These are phyloP conservation scores for Populus hybrid DNA, from an alignment of 441 rosid genomes.

Conservation along the genomic window DNA sequence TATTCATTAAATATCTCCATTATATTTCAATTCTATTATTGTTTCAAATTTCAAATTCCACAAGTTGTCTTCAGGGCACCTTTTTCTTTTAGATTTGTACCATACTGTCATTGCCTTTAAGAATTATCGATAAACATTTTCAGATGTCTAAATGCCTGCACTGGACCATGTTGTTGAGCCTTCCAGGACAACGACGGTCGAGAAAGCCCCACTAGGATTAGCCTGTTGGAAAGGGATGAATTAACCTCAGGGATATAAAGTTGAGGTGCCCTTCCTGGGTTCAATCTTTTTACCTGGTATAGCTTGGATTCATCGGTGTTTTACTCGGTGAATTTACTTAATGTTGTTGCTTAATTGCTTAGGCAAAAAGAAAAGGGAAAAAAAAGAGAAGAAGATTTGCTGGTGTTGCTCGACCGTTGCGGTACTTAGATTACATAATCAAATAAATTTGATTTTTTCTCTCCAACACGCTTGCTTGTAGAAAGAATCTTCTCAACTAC, in stretches of 20 bases:
- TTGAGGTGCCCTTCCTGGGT: neutral
- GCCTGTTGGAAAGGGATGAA: neutral
- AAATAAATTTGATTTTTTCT: neutral
- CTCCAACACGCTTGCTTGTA: neutral
- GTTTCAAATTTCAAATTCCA: neutral
- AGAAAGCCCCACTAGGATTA: neutral
- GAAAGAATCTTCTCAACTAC: neutral
- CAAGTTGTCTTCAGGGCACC: neutral
- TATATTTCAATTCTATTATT: neutral
- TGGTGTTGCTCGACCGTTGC: neutral
- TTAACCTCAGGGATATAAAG: neutral
- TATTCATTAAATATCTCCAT: conserved; percentile 1
- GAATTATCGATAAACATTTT: neutral
- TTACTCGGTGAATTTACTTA: neutral
- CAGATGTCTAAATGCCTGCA: neutral
- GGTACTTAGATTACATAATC: neutral
- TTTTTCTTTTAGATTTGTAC: neutral
- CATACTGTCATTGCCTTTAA: neutral
- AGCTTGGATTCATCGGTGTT: neutral
- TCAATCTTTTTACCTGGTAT: neutral
- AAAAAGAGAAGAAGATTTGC: neutral
- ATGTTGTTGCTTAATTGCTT: neutral
- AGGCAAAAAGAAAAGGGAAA: neutral
- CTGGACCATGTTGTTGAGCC: neutral
- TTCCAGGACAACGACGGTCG: neutral